Percentiles rank a stretch among this genome's conserved stretches.
Conservation (phyloP, 192 early-diverging fungal genomes). For the Podila horticola region DNA sequence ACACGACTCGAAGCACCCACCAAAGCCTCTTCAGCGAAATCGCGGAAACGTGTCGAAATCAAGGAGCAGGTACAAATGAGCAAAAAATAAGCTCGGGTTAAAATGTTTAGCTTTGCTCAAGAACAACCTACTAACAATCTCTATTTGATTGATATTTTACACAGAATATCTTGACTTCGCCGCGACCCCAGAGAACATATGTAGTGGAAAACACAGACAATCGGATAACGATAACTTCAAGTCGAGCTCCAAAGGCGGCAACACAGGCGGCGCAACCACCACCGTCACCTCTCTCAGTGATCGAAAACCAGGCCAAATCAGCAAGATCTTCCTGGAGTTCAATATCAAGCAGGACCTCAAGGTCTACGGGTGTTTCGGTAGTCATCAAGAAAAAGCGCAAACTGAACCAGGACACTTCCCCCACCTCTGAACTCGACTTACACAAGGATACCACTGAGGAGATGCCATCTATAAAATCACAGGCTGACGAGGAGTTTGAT, state of each 20-base stretch:
- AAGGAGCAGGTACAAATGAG: background rate
- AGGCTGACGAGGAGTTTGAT: background rate
- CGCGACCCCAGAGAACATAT: background rate
- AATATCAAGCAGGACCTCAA: background rate
- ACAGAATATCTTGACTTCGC: background rate
- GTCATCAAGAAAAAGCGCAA: slow-evolving; percentile 25
- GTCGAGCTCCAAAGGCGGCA: background rate
- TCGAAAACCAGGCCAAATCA: background rate
- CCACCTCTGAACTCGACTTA: too few relatives aligned
- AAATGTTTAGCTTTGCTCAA: too few relatives aligned
- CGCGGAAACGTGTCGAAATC: slow-evolving; percentile 2
- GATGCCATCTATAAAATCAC: background rate
- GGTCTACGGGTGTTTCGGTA: background rate
- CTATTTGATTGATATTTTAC: too few relatives aligned
- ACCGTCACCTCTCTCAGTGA: background rate
- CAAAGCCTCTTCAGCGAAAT: slow-evolving; percentile 21
- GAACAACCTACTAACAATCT: too few relatives aligned
- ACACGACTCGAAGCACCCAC: slow-evolving; percentile 24
- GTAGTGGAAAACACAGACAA: background rate
- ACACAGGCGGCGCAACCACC: background rate
- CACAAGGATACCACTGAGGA: background rate
- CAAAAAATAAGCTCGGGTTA: too few relatives aligned
- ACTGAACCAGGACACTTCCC: background rate
- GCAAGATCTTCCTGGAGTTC: too few relatives aligned
- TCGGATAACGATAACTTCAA: background rate